phyloP scores from a whole-genome alignment of 352 stramenopile species.

The Globisporangium barbulae region DNA sequence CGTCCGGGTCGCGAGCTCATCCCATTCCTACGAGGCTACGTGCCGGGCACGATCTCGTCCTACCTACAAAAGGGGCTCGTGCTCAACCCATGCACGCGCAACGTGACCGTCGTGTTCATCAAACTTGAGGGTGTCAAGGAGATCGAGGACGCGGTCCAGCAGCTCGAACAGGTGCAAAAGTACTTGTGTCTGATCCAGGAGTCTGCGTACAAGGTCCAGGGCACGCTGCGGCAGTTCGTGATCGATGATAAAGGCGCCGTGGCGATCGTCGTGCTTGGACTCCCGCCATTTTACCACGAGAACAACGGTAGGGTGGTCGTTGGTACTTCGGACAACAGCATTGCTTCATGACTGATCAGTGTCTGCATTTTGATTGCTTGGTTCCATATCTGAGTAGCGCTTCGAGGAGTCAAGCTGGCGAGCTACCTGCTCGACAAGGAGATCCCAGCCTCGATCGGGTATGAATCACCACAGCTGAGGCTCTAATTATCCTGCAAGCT shows the following conservation, averaged over 20 bases:
- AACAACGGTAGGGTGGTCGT: conserved; percentile 56
- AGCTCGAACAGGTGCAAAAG: conserved; percentile 57
- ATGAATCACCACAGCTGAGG: not conserved
- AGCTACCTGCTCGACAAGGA: conserved; percentile 64
- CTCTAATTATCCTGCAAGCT: not conserved
- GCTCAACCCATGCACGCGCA: conserved; percentile 61
- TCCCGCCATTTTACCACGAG: conserved; percentile 82
- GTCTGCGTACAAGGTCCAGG: conserved; percentile 74
- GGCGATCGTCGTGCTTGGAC: conserved; percentile 71
- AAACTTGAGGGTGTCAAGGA: conserved; percentile 59
- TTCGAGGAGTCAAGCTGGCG: conserved; percentile 64
- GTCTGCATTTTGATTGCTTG: conserved; percentile 7
- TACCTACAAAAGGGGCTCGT: conserved; percentile 61
- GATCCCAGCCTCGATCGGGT: conserved; percentile 67
- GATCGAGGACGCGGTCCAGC: conserved; percentile 29
- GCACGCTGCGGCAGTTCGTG: conserved; percentile 80
- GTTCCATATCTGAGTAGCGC: conserved; percentile 19
- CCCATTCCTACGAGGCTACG: conserved; percentile 58
- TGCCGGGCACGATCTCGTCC: conserved; percentile 65
- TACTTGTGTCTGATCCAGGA: conserved; percentile 69
- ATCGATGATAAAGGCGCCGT: conserved; percentile 87
- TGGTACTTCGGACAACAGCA: not conserved
- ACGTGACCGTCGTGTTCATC: conserved; percentile 72
- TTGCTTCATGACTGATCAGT: not conserved
- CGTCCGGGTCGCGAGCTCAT: conserved; percentile 40